A percentile compares a stretch with the other conserved stretches of the same genome.
phyloP scores from a whole-genome alignment of 2,329 filamentous ascomycete genomes.

The Sphaceloma murrayae region DNA sequence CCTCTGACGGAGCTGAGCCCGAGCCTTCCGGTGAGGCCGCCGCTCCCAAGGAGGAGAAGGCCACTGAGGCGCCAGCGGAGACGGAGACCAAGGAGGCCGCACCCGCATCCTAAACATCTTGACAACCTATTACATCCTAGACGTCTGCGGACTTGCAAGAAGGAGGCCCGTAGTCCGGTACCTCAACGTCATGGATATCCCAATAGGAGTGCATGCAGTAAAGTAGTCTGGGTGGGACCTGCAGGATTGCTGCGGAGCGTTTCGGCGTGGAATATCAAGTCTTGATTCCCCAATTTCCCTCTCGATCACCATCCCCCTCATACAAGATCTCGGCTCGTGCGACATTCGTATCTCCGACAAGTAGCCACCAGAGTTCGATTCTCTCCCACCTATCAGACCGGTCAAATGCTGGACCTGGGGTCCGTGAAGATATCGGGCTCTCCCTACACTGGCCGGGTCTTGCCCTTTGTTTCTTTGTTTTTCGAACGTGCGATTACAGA shows the following conservation, averaged over 20 bases:
- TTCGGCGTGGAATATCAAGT: conserved; percentile 17
- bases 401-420: conserved; percentile 7
- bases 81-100: conserved; percentile 39
- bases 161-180: conserved; percentile 9
- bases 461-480: conserved; percentile 9
- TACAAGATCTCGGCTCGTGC: conserved; percentile 6
- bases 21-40: conserved; percentile 49
- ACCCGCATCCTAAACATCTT: conserved; percentile 29
- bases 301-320: conserved; percentile 6
- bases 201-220: conserved; percentile 15
- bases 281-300: conserved; percentile 16
- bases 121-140: conserved; percentile 11
- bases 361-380: background rate
- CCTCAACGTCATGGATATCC: conserved; percentile 13
- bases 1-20: conserved; percentile 74
- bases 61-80: conserved; percentile 32
- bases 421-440: background rate
- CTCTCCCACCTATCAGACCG: background rate
- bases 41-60: conserved; percentile 49
- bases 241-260: conserved; percentile 16
- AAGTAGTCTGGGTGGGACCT: conserved; percentile 15
- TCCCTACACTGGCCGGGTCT: conserved; percentile 2
- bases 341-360: background rate
- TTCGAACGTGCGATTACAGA: conserved; percentile 14
- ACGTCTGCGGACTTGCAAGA: conserved; percentile 3